Conservation (phyloP, 2,329 filamentous ascomycete genomes). For the Alternaria infectoria region DNA sequence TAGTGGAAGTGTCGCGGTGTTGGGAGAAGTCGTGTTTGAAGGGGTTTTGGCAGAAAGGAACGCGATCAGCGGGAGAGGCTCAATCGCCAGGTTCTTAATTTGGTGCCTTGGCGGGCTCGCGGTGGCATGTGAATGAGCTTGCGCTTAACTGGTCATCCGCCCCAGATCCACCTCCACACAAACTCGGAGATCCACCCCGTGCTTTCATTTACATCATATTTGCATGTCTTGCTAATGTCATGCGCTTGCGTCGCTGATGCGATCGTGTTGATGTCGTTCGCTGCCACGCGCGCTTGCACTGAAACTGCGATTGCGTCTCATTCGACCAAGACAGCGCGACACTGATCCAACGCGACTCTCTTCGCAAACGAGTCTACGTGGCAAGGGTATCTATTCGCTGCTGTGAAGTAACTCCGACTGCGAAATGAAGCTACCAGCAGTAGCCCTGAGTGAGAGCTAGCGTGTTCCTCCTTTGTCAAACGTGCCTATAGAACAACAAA, state of each 20-base stretch:
- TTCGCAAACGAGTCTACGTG: background rate
- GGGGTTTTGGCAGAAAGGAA: constrained; percentile 20
- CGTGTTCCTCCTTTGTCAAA: background rate
- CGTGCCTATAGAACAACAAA: background rate
- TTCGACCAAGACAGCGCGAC: background rate
- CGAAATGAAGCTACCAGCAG: constrained; percentile 1
- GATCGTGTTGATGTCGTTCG: background rate
- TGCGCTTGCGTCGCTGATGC: background rate
- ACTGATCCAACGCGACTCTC: background rate
- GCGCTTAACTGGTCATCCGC: constrained; percentile 19
- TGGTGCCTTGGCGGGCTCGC: constrained; percentile 26
- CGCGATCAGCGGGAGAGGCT: constrained; percentile 26
- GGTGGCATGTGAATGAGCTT: constrained; percentile 34
- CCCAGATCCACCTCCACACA: constrained; percentile 20
- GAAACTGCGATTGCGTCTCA: background rate
- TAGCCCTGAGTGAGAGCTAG: background rate
- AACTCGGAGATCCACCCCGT: constrained; percentile 10
- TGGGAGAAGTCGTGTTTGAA: constrained; percentile 24
- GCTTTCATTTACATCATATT: constrained; percentile 5
- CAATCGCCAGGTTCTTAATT: constrained; percentile 28
- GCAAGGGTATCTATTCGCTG: background rate
- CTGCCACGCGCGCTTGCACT: background rate
- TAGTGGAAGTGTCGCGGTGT: constrained; percentile 18
- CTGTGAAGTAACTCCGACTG: constrained; percentile 7
- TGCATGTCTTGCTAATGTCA: background rate